Evolutionary conservation across 148 eudicot species (phyloP).

Genomic region (Fallopia convolvulus): DNA sequence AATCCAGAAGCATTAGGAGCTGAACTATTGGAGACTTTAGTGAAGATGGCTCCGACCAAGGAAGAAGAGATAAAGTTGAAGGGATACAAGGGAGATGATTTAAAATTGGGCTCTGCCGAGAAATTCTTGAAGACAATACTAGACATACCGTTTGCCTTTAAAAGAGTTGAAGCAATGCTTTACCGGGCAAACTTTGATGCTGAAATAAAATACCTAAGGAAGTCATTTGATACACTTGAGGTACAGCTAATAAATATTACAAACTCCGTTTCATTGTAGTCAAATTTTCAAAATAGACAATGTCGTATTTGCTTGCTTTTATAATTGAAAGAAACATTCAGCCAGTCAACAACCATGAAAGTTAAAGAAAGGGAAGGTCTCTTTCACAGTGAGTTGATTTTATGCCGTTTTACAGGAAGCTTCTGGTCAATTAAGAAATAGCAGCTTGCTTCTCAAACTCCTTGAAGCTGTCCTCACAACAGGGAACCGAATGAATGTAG

Average conservation of each 20-base stretch:
- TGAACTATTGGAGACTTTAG: constrained; percentile 11
- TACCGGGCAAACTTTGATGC: constrained; percentile 13
- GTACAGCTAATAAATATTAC: background rate
- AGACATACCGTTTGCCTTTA: constrained; percentile 14
- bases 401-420: constrained; percentile 48
- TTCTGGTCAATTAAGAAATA: constrained; percentile 71
- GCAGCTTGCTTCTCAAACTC: constrained; percentile 82
- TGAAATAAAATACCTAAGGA: constrained; percentile 13
- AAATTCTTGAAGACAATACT: constrained; percentile 13
- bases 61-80: constrained; percentile 17
- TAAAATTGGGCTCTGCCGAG: constrained; percentile 11
- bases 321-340: too few species aligned
- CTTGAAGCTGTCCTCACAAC: constrained; percentile 94
- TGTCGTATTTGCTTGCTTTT: too few species aligned
- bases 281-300: too few species aligned
- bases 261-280: too few species aligned
- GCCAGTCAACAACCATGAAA: too few species aligned
- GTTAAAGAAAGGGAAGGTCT: background rate
- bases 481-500: constrained; percentile 97
- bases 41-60: constrained; percentile 19
- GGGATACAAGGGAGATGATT: constrained; percentile 8
- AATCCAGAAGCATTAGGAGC: constrained; percentile 14
- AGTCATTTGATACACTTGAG: constrained; percentile 16
- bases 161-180: constrained; percentile 16
- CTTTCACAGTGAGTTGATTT: background rate